Evolutionary conservation across 495 filamentous ascomycete genomes (phyloP), one percentile per base, ranked within the genome.

Genomic region (Oidiodendron maius): DNA sequence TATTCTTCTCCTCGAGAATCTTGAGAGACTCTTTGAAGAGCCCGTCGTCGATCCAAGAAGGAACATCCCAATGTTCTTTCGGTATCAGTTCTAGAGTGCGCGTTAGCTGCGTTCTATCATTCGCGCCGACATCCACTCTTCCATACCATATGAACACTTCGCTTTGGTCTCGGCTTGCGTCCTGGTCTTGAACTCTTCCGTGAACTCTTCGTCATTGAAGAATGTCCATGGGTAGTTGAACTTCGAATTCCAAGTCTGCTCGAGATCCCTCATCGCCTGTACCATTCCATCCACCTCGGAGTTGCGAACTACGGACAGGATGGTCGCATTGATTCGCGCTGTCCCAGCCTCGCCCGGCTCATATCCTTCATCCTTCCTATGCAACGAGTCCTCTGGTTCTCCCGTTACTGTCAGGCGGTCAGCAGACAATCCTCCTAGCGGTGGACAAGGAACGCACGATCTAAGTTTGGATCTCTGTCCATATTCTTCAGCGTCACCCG

Each of bases 141-240:
- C 22, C 50, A 46, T 77, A 94, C 89, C 86, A 65, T 93, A 99
- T 62, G 73, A 69, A 59, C 82, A 83, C 61, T 87, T 78, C 16
- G 90, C 93, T 56, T 93, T 95, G 3, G 90, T 97, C 48, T 73
- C 78, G 20, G 79, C 83, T 56, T 75, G 69, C 6, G 89, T 96
- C 63, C 68, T 73, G 57, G 70, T 69, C 70, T 95, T 97, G 73
- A 99, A 99, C 60, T 97, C 91, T 28, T 87, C 83, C 12, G 84
- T 78, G 63, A 98, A 98, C 12, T 84, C 86, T 23, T 83, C 83
- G 61, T 98, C 93, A 69, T 99, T 99, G 72, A 99, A 91, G 68
- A 99, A 97, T 39, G 89, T 96, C 85, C 93, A 99, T 13, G 94
- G 94, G 65, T 97, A 99, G 69, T 99, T 97, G 76, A 97, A 99